Evolutionary conservation across 495 filamentous ascomycete species (phyloP), one percentile per base, ranked within the genome.

Genomic region (Neurospora pannonica): DNA sequence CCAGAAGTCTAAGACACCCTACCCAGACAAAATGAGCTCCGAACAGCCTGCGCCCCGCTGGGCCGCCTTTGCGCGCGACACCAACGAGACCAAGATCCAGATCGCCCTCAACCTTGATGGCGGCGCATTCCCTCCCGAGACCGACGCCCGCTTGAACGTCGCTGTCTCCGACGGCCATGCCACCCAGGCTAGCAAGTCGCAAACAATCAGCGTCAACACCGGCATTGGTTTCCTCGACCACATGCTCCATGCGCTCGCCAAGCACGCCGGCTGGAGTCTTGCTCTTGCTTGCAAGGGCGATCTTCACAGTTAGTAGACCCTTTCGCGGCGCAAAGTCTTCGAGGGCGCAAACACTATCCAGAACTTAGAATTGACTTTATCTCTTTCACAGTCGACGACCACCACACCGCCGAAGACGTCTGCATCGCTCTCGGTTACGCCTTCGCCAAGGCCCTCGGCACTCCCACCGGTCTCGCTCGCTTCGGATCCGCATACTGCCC

Each of bases 211-310:
- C 81, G 87, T 98, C 73, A 92, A 92, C 87, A 96, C 95, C 2
- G 96, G 96, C 70, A 97, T 99, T 79, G 96, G 96, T n/a, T 99
- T 99, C 83, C 86, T 99, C 39, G 96, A 99, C 85, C 96, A 99
- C 86, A 98, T 99, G 96, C 86, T 99, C 70, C 96, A 99, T 81
- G 96, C 96, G 37, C 89, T 98, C 46, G 92, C 96, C 2, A 98
- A 99, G 81, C 96, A 99, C 83, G 90, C 92, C 0, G 95, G 95
- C 21, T 97, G 95, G 96, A 94, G 91, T 86, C 82, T 99, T 77
- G 88, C 88, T 10, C 83, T 99, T 31, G 86, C 89, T 60, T 95
- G 93, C 78, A 88, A 90, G 81, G 96, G 96, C 21, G 96, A 99
- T 85, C 81, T 98, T 34, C 92, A 95, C 85, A 97, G 94, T 97